Conservation (phyloP, 2,329 filamentous ascomycete species). For the Penicillium freii region DNA sequence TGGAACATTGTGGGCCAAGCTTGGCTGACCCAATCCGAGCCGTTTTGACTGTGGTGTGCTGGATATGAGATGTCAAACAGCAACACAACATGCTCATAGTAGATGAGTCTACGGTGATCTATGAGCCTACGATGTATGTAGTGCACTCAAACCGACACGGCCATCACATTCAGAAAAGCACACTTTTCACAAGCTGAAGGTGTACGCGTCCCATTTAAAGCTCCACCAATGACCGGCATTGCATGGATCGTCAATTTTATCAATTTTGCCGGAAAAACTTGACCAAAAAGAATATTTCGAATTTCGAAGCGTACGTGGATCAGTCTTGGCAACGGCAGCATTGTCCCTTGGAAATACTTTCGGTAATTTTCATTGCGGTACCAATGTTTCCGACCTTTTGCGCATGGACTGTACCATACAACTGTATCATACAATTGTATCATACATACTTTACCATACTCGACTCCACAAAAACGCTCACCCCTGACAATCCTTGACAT, state of each 20-base stretch:
- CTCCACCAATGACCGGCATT: slow-evolving; percentile 21
- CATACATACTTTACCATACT: neutral
- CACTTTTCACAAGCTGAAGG: slow-evolving; percentile 12
- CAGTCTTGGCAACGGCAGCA: slow-evolving; percentile 24
- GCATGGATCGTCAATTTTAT: slow-evolving; percentile 24
- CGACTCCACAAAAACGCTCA: slow-evolving; percentile 3
- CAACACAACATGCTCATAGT: neutral
- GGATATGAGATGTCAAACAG: neutral
- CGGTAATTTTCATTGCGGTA: neutral
- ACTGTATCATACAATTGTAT: too few species aligned
- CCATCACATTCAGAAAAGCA: slow-evolving; percentile 8
- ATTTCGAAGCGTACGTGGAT: slow-evolving; percentile 12
- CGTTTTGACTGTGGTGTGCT: neutral
- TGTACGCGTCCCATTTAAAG: slow-evolving; percentile 23
- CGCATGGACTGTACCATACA: neutral
- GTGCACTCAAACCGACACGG: neutral
- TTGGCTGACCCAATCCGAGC: neutral
- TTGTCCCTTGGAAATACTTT: neutral
- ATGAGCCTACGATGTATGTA: neutral
- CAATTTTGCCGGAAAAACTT: slow-evolving; percentile 12
- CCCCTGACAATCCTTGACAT: slow-evolving; percentile 28
- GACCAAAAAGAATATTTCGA: neutral
- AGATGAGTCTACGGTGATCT: neutral
- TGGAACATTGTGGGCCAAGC: slow-evolving; percentile 1
- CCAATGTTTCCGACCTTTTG: neutral